Conservation (phyloP, 768 basidiomycete species). For the Hericium rajendrae region DNA sequence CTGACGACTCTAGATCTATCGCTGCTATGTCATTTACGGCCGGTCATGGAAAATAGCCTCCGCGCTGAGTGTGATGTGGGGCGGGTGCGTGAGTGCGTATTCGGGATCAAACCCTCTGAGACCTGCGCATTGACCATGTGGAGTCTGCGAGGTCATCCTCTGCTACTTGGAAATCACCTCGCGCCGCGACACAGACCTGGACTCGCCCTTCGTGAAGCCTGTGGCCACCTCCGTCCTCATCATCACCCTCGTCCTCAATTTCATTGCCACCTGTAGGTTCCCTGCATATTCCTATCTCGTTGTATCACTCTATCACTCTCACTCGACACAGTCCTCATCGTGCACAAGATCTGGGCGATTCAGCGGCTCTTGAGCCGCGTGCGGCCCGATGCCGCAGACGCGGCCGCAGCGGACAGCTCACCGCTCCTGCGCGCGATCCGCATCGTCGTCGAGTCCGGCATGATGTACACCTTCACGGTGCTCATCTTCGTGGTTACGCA, state of each 20-base stretch:
- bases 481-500: slow-evolving; percentile 16
- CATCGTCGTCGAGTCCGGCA: slow-evolving; percentile 23
- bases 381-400: neutral
- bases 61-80: slow-evolving; percentile 15
- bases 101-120: slow-evolving; percentile 2
- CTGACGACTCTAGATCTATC: slow-evolving; percentile 8
- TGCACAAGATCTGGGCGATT: neutral
- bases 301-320: too few relatives aligned
- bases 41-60: slow-evolving; percentile 12
- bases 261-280: neutral
- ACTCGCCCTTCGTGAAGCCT: neutral
- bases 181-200: neutral
- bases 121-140: neutral
- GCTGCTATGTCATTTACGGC: slow-evolving; percentile 19
- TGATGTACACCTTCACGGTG: slow-evolving; percentile 17
- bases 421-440: slow-evolving; percentile 14
- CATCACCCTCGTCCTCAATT: slow-evolving; percentile 1
- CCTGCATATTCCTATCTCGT: too few relatives aligned
- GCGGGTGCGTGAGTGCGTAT: slow-evolving; percentile 7
- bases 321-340: neutral
- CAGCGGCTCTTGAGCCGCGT: neutral
- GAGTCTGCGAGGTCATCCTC: slow-evolving; percentile 3
- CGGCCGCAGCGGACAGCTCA: neutral
- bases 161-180: slow-evolving; percentile 5
- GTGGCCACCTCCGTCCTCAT: neutral